These are phyloP conservation scores for Neurospora intermedia DNA, from an alignment of 495 filamentous ascomycete genomes.

Conservation along the genomic window DNA sequence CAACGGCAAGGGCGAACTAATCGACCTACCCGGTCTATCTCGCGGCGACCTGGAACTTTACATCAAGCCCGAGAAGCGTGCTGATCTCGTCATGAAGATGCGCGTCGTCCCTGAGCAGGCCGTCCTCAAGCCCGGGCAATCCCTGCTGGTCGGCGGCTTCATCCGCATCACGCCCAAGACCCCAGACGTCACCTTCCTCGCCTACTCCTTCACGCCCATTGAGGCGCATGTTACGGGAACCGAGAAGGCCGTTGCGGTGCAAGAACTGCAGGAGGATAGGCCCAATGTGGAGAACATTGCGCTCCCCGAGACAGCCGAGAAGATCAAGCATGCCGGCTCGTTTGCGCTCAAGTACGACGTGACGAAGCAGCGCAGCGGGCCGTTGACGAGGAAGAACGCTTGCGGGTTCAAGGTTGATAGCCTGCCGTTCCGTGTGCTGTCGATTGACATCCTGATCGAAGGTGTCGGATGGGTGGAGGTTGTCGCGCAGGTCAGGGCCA, in stretches of 20 bases:
- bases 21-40: slow-evolving; percentile 78
- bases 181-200: slow-evolving; percentile 38
- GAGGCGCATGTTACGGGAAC: slow-evolving; percentile 64
- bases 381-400: slow-evolving; percentile 41
- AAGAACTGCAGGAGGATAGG: slow-evolving; percentile 39
- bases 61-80: slow-evolving; percentile 52
- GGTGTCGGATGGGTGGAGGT: slow-evolving; percentile 91
- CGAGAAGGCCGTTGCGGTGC: slow-evolving; percentile 61
- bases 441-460: slow-evolving; percentile 78
- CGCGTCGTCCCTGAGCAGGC: slow-evolving; percentile 57
- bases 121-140: slow-evolving; percentile 65
- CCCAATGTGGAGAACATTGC: slow-evolving; percentile 51
- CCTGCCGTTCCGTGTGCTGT: slow-evolving; percentile 69
- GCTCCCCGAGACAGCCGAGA: slow-evolving; percentile 41
- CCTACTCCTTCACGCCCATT: slow-evolving; percentile 71
- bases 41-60: slow-evolving; percentile 58
- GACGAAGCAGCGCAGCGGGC: slow-evolving; percentile 57
- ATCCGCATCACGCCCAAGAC: slow-evolving; percentile 73
- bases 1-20: slow-evolving; percentile 75
- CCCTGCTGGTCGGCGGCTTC: slow-evolving; percentile 76
- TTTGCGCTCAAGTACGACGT: slow-evolving; percentile 72
- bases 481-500: slow-evolving; percentile 63
- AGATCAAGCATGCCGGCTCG: slow-evolving; percentile 56
- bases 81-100: slow-evolving; percentile 62
- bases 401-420: slow-evolving; percentile 42